A percentile compares a stretch with the other conserved stretches of the same genome.
Evolutionary conservation across 495 filamentous ascomycete species (phyloP).

Genomic region (Pseudoneurospora amorphoporcata): DNA sequence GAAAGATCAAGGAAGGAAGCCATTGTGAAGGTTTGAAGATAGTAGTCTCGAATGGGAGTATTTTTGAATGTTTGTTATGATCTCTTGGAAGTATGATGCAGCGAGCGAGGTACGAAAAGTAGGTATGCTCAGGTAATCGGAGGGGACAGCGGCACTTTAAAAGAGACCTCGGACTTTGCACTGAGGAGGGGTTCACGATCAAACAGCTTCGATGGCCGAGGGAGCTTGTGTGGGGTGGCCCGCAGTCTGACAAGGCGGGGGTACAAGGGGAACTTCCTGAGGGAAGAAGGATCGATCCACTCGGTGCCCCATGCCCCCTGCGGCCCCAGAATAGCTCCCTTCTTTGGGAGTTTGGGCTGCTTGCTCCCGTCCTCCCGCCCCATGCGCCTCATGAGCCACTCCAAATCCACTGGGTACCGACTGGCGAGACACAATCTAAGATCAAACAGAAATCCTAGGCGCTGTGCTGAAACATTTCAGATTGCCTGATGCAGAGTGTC

Average conservation of each 20-base stretch:
- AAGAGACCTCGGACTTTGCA: background rate
- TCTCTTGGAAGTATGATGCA: background rate
- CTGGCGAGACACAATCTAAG: background rate
- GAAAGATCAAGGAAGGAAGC: conserved; percentile 28
- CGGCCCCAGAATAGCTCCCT: background rate
- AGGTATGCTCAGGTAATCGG: background rate
- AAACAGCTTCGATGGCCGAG: background rate
- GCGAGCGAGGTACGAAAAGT: background rate
- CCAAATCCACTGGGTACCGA: background rate
- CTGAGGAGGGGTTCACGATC: background rate
- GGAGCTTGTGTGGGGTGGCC: background rate
- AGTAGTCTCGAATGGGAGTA: background rate
- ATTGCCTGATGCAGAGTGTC: background rate
- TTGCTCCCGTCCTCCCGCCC: background rate
- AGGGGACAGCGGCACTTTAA: background rate
- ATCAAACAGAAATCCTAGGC: background rate
- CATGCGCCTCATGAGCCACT: background rate
- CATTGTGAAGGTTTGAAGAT: conserved; percentile 19
- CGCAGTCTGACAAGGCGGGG: background rate
- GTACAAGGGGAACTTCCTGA: background rate
- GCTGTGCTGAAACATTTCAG: background rate
- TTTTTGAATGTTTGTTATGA: background rate
- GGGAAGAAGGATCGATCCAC: background rate
- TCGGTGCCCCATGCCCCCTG: background rate
- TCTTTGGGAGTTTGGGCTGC: background rate